Evolutionary conservation across 129 eudicot genomes (phyloP).

Genomic region (Sambucus nigra): DNA sequence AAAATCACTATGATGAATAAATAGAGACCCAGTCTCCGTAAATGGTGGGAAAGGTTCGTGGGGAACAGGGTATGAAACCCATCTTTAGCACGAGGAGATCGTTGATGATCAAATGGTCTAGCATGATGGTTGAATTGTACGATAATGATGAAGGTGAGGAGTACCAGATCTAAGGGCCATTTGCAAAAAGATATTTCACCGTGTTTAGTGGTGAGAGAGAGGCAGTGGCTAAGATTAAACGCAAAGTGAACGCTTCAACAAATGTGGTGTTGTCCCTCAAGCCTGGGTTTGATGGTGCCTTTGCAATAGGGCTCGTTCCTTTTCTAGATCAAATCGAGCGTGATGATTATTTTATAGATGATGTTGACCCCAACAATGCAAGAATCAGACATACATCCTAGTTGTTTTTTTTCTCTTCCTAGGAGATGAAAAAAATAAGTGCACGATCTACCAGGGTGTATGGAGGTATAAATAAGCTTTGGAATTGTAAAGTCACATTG

Average conservation of each 20-base stretch:
- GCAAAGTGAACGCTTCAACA: conserved; percentile 60
- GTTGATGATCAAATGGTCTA: conserved; percentile 65
- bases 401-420: no score
- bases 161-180: conserved; percentile 70
- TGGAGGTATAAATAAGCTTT: no score
- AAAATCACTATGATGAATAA: no score
- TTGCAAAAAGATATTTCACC: conserved; percentile 42
- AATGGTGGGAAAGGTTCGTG: conserved; percentile 78
- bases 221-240: conserved; percentile 53
- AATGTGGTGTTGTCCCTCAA: conserved; percentile 45
- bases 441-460: no score
- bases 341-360: conserved; percentile 27
- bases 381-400: no score
- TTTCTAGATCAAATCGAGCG: conserved; percentile 64
- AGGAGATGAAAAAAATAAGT: no score
- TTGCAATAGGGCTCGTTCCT: conserved; percentile 63
- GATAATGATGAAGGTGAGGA: conserved; percentile 37
- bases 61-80: conserved; percentile 81
- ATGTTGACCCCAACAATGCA: no score
- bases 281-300: conserved; percentile 73
- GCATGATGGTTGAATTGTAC: conserved; percentile 73
- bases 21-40: conserved; percentile 86
- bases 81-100: conserved; percentile 79
- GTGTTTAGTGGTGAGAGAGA: conserved; percentile 26
- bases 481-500: no score